Percentiles rank a stretch among this genome's conserved stretches.
Conservation (phyloP, 2,329 filamentous ascomycete species). For the Claviceps purpurea region DNA sequence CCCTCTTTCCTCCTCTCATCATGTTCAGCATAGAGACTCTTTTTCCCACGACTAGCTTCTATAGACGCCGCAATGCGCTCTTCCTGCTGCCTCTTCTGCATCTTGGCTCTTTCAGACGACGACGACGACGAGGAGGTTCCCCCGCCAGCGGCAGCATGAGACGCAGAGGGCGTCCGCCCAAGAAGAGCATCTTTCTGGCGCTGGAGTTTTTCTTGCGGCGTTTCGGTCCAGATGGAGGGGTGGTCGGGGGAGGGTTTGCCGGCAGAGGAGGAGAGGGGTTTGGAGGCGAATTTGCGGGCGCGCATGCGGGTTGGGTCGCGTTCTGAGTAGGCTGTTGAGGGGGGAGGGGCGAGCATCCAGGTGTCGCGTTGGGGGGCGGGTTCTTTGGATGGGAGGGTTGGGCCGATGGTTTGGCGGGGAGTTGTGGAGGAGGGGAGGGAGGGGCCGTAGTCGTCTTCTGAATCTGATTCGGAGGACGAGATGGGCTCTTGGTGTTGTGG, state of each 20-base stretch:
- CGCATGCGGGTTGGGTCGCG: conserved; percentile 75
- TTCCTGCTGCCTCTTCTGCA: conserved; percentile 43
- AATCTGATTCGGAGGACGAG: conserved; percentile 26
- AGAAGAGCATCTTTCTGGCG: conserved; percentile 71
- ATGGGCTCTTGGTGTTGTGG: conserved; percentile 21
- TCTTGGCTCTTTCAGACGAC: conserved; percentile 18
- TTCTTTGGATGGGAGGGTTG: conserved; percentile 21
- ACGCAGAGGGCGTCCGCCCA: conserved; percentile 42
- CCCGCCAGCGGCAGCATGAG: conserved; percentile 20
- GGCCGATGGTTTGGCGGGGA: conserved; percentile 31
- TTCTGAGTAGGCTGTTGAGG: conserved; percentile 39
- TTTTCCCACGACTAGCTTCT: conserved; percentile 39
- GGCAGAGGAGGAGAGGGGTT: conserved; percentile 18
- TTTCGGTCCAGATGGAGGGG: conserved; percentile 78
- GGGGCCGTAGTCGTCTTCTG: conserved; percentile 42
- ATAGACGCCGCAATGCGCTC: conserved; percentile 34
- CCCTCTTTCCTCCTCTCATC: conserved; percentile 17
- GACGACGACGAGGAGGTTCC: conserved; percentile 17
- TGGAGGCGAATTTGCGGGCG: conserved; percentile 69
- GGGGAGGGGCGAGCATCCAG: conserved; percentile 63
- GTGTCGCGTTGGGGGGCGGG: conserved; percentile 57
- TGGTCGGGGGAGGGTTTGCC: conserved; percentile 25
- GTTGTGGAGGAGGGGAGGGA: conserved; percentile 36
- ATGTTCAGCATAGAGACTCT: conserved; percentile 48
- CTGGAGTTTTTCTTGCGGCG: conserved; percentile 73